Conservation (phyloP, 2,329 filamentous ascomycete genomes). For the Neodidymelliopsis sp. region DNA sequence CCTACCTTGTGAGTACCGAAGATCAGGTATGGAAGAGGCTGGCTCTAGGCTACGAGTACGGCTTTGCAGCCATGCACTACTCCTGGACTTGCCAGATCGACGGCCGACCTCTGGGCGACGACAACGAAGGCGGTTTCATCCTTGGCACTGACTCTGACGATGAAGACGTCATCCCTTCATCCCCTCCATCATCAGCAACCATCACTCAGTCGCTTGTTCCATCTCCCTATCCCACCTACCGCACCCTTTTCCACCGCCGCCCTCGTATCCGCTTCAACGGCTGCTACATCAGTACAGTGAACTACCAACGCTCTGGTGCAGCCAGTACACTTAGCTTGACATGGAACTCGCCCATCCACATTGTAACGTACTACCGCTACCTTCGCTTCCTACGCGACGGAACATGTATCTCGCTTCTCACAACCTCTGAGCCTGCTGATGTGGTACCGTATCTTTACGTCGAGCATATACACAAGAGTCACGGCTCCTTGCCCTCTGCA, state of each 20-base stretch:
- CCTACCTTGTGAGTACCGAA: conserved; percentile 84
- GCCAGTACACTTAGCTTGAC: conserved; percentile 73
- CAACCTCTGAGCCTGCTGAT: conserved; percentile 81
- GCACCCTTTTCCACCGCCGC: conserved; percentile 78
- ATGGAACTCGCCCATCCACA: conserved; percentile 84
- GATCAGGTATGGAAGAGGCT: conserved; percentile 85
- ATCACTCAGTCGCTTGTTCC: conserved; percentile 46
- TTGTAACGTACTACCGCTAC: conserved; percentile 98
- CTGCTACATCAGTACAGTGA: conserved; percentile 95
- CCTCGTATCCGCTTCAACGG: conserved; percentile 94
- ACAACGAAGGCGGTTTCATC: conserved; percentile 42
- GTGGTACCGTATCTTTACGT: conserved; percentile 84
- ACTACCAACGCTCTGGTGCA: conserved; percentile 87
- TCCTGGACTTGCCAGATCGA: conserved; percentile 70
- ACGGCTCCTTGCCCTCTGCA: conserved; percentile 53
- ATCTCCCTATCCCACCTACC: conserved; percentile 53
- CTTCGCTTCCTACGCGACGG: conserved; percentile 94
- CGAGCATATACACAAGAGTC: conserved; percentile 65
- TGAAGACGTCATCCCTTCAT: conserved; percentile 13
- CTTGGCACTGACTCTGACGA: conserved; percentile 34
- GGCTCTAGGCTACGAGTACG: conserved; percentile 73
- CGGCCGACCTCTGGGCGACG: conserved; percentile 54
- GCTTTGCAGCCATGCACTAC: conserved; percentile 85
- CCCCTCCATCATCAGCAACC: conserved; percentile 23
- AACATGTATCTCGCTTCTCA: conserved; percentile 79